Evolutionary conservation across 345 rosid genomes (phyloP).

Genomic region (Eucalyptus cloeziana): DNA sequence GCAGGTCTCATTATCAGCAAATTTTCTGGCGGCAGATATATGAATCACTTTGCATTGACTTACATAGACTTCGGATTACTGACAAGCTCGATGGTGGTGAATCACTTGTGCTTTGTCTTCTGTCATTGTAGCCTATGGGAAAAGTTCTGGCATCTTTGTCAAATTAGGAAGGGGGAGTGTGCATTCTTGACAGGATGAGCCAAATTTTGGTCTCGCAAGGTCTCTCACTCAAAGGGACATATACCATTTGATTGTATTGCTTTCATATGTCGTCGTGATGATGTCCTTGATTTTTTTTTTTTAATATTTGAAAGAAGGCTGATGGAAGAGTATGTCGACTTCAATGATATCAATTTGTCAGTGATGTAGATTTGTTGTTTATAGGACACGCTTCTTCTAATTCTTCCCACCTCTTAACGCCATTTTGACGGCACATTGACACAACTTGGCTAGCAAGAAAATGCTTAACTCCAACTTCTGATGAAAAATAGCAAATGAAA

Average conservation of each 20-base stretch:
- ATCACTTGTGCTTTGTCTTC: background rate
- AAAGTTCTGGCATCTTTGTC: background rate
- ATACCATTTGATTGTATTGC: background rate
- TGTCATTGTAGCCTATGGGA: background rate
- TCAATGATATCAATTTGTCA: background rate
- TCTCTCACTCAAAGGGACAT: background rate
- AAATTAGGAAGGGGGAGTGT: background rate
- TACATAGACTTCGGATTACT: background rate
- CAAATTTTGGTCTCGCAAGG: background rate
- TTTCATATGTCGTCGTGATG: background rate
- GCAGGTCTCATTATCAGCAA: constrained; percentile 65
- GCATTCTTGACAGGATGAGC: background rate
- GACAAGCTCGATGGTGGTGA: background rate
- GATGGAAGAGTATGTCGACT: background rate
- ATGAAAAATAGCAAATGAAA: background rate
- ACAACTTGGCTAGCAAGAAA: background rate
- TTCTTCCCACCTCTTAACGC: background rate
- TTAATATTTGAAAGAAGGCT: background rate
- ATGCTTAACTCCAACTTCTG: background rate
- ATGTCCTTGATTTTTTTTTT: background rate
- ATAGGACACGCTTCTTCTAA: background rate
- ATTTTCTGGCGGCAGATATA: constrained; percentile 77
- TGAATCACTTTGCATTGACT: constrained; percentile 2
- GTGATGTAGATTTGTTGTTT: background rate
- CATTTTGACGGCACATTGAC: background rate